Evolutionary conservation across 495 filamentous ascomycete species (phyloP), one percentile per base, ranked within the genome.

Genomic region (Aspergillus nidulans): DNA sequence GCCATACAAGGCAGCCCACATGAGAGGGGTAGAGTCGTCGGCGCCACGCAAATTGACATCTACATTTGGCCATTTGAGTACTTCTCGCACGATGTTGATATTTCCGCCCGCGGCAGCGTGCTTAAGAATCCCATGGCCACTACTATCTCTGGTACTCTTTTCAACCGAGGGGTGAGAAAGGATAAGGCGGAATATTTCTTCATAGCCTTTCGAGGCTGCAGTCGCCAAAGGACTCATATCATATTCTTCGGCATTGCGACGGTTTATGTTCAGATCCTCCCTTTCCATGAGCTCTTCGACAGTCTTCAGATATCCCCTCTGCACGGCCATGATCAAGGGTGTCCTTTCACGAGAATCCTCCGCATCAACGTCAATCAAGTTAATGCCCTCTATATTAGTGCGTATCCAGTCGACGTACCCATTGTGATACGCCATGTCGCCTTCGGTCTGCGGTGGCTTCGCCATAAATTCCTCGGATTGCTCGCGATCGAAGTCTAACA

Each of bases 291-390:
- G 47, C 47, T 21, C 1, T 7, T 49, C 13, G 1, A 49, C 32
- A 1, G 39, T 32, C 6, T 39, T 32, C 7, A 24, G 7, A 49
- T 39, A 25, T 3, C 47, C 47, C 12, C 47, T 34, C 12, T 39
- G 32, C 19, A 49, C 47, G 47, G 47, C 47, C 6, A 49, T 49
- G 3, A 8, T 19, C 30, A 49, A 25, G 21, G 47, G 47, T 3
- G 47, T 49, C 3, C 46, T 28, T n/a, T 12, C 46, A 1, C 46
- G 46, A 30, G 36, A 49, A n/a, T 49, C 46, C 13, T 49, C 46
- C 46, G 28, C 30, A 4, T 49, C 30, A 12, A 49, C 25, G 45
- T 48, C 28, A 15, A 48, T 28, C 21, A 32, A 1, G 16, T 25
- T 34, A 13, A 34, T 2, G 8, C 6, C 6, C 4, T 34, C 30